A percentile compares a stretch with the other conserved stretches of the same genome.
Evolutionary conservation across 768 basidiomycete species (phyloP).

Genomic region (Auricularia sp.): DNA sequence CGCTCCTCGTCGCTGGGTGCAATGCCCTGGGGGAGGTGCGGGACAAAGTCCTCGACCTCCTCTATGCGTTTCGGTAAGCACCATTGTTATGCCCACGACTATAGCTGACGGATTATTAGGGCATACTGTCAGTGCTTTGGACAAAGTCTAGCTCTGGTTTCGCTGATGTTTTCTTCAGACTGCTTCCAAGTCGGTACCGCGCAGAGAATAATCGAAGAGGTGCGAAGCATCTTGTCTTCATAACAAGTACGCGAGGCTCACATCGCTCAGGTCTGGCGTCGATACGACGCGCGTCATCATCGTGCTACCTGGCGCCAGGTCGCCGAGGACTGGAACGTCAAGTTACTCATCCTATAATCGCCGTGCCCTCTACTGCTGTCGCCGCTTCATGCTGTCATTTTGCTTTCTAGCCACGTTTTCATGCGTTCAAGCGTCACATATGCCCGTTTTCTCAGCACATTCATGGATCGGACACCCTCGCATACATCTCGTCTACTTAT

Average conservation of each 20-base stretch:
- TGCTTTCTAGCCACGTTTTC: not conserved
- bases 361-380: not conserved
- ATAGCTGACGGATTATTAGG: not conserved
- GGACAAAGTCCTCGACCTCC: not conserved
- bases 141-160: not conserved
- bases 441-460: too few species aligned
- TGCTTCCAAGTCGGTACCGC: not conserved
- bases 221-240: not conserved
- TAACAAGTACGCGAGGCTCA: not conserved
- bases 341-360: not conserved
- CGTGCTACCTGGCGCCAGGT: not conserved
- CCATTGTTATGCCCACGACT: not conserved
- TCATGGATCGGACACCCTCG: too few species aligned
- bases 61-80: not conserved
- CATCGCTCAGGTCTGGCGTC: not conserved
- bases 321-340: not conserved
- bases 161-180: not conserved
- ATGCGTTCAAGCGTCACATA: too few species aligned
- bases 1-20: conserved; percentile 3
- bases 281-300: not conserved
- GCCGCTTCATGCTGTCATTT: not conserved
- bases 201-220: not conserved
- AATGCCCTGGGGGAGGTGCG: not conserved
- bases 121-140: not conserved
- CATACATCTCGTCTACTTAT: too few species aligned